Conservation (phyloP, 2,329 filamentous ascomycete genomes). For the Botrytis tulipae region DNA sequence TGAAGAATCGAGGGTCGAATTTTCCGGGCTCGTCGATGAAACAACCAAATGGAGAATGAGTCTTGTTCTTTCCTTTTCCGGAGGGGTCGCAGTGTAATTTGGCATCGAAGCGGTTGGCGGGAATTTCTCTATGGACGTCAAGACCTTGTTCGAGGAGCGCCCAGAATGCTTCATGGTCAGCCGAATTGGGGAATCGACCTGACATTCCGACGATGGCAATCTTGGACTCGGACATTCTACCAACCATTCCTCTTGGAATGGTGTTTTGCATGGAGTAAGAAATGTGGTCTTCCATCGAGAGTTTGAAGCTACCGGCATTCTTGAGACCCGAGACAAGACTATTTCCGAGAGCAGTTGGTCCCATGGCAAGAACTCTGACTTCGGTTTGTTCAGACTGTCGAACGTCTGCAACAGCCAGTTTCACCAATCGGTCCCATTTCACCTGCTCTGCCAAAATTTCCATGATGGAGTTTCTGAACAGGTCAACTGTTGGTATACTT, state of each 20-base stretch:
- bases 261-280: slow-evolving; percentile 25
- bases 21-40: slow-evolving; percentile 67
- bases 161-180: slow-evolving; percentile 70
- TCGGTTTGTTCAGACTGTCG: slow-evolving; percentile 16
- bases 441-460: slow-evolving; percentile 27
- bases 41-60: slow-evolving; percentile 71
- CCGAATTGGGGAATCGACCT: slow-evolving; percentile 72
- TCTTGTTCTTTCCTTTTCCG: slow-evolving; percentile 71
- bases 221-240: slow-evolving; percentile 28
- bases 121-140: slow-evolving; percentile 63
- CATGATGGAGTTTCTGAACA: slow-evolving; percentile 26
- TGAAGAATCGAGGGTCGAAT: slow-evolving; percentile 79
- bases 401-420: slow-evolving; percentile 22
- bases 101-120: slow-evolving; percentile 64
- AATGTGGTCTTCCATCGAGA: slow-evolving; percentile 27
- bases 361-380: slow-evolving; percentile 29
- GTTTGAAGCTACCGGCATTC: slow-evolving; percentile 15
- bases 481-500: slow-evolving; percentile 21
- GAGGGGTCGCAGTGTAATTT: slow-evolving; percentile 69
- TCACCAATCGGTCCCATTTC: slow-evolving; percentile 26
- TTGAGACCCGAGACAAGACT: slow-evolving; percentile 19
- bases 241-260: slow-evolving; percentile 23
- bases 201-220: slow-evolving; percentile 78
- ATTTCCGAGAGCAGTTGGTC: slow-evolving; percentile 27
- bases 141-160: slow-evolving; percentile 70